Evolutionary conservation across 2,329 filamentous ascomycete genomes (phyloP).

Genomic region (Cordyceps fumosorosea): DNA sequence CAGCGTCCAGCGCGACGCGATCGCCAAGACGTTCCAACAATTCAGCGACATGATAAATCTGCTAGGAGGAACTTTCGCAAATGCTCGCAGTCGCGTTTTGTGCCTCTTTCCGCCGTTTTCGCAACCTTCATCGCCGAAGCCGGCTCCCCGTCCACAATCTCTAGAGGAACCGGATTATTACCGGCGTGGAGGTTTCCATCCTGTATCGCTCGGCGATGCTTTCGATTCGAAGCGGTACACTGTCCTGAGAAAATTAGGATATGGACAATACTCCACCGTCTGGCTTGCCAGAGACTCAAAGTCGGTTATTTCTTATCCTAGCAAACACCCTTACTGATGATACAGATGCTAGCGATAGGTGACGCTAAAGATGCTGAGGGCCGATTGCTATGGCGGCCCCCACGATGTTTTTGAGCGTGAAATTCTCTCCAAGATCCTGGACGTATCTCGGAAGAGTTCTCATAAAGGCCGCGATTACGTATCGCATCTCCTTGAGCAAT

Average conservation of each 20-base stretch:
- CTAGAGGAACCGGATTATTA: slow-evolving; percentile 2
- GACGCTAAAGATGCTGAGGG: slow-evolving; percentile 24
- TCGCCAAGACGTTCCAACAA: too few relatives aligned
- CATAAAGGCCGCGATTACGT: background rate
- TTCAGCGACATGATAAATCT: too few relatives aligned
- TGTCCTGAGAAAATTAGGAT: slow-evolving; percentile 20
- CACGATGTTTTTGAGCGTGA: slow-evolving; percentile 17
- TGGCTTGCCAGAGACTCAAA: slow-evolving; percentile 18
- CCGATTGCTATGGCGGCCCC: slow-evolving; percentile 14
- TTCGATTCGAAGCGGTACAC: slow-evolving; percentile 29
- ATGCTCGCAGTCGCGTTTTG: too few relatives aligned
- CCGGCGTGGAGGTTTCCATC: background rate
- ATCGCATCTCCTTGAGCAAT: slow-evolving; percentile 18
- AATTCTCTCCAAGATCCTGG: slow-evolving; percentile 15
- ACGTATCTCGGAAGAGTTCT: slow-evolving; percentile 8
- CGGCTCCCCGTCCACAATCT: background rate
- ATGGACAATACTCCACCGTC: slow-evolving; percentile 19
- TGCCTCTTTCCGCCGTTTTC: too few relatives aligned
- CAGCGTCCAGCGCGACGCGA: too few relatives aligned
- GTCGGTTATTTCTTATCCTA: background rate
- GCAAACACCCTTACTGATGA: background rate
- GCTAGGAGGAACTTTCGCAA: too few relatives aligned
- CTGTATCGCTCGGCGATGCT: background rate
- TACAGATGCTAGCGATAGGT: slow-evolving; percentile 14
- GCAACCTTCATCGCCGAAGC: background rate